These are phyloP conservation scores for Trichosporon sp. DNA, from an alignment of 1,284 basidiomycete species.

Conservation along the genomic window DNA sequence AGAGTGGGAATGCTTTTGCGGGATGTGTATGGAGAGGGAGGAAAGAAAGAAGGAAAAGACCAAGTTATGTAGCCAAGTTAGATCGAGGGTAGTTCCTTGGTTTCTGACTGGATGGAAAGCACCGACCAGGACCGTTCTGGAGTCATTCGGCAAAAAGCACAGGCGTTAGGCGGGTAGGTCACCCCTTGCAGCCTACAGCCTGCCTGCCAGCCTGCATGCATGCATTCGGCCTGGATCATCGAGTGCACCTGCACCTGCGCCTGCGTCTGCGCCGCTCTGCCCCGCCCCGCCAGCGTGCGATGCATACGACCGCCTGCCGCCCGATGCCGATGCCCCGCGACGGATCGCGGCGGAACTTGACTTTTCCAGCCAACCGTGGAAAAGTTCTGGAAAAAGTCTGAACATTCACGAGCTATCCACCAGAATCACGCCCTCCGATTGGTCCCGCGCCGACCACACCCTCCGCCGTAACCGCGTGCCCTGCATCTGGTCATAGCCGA, in stretches of 20 bases:
- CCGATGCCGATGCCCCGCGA: background rate
- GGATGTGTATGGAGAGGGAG: conserved; percentile 5
- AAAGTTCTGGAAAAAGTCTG: conserved; percentile 24
- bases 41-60: conserved; percentile 1
- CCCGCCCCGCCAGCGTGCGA: background rate
- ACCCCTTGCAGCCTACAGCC: background rate
- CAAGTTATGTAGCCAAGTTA: conserved; percentile 2
- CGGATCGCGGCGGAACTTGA: conserved; percentile 1
- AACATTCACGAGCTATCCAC: background rate
- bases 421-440: background rate
- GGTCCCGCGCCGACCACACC: background rate
- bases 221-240: background rate
- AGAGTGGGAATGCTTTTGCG: conserved; percentile 17
- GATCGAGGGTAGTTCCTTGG: background rate
- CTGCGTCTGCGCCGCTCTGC: no score
- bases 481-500: background rate
- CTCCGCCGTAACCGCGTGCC: background rate
- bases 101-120: background rate
- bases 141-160: conserved; percentile 10
- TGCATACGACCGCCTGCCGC: background rate
- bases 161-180: background rate
- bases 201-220: background rate
- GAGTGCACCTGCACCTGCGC: background rate
- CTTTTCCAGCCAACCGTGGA: conserved; percentile 11
- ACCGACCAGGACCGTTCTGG: background rate